Base-by-base conservation (phyloP, 2,329 filamentous ascomycete genomes). In the Graphium sp. region DNA sequence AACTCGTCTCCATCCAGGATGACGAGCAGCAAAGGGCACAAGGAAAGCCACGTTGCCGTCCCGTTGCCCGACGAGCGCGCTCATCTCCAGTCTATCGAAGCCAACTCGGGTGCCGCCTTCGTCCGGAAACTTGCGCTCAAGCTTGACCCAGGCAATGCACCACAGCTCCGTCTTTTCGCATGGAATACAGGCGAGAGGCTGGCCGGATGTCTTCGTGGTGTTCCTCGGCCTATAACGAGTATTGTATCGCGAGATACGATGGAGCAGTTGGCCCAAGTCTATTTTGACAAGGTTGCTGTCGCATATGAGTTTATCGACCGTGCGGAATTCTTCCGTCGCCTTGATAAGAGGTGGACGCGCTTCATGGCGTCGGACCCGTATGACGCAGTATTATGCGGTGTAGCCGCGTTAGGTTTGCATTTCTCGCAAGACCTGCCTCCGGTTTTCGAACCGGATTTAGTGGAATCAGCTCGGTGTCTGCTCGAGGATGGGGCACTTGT, bases 51-150 rank as follows among this genome's bases (percentile, higher is more conserved):
- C n/a, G n/a, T n/a, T n/a, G n/a, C n/a, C n/a, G n/a, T n/a, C n/a
- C n/a, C n/a, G n/a, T n/a, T n/a, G n/a, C n/a, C n/a, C n/a, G n/a
- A n/a, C n/a, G n/a, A n/a, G n/a, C 40, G 39, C 7, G 41, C 39
- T 4, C 40, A 46, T 16, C 35, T 54, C 24, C 48, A 48, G 5
- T 61, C 60, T 1, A 45, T 68, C 4, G 62, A 70, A 35, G 66
- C 61, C 20, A 70, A 71, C 34, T 69, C 64, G 1, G 64, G 63
- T 0, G 60, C 66, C 0, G 62, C 64, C 0, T 71, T 71, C 39
- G 55, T 67, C 7, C 48, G 63, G 30, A 52, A 56, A 14, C 45
- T 71, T 20, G 66, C 59, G 0, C 48, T 66, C 24, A 53, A 56
- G 24, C 50, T 69, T 13, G 64, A 71, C 38, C 58, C 63, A 1